These are phyloP conservation scores for Pseudogymnoascus sp. DNA, from an alignment of 2,329 filamentous ascomycete species.

Conservation along the genomic window DNA sequence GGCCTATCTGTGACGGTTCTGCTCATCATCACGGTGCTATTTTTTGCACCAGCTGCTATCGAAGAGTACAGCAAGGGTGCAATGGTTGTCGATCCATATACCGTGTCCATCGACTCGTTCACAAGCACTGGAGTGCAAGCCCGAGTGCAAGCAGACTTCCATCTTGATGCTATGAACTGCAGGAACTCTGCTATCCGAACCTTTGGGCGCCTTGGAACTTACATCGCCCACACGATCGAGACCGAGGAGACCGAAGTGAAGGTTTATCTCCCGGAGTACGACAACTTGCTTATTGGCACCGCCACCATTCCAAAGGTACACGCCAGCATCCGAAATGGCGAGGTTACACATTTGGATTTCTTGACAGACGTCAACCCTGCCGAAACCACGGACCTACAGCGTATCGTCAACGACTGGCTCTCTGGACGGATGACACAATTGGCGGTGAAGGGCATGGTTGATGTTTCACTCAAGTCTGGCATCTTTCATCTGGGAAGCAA, in stretches of 20 bases:
- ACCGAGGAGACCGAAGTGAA: constrained; percentile 64
- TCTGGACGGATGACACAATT: constrained; percentile 66
- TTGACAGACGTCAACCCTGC: constrained; percentile 69
- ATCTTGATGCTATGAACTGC: constrained; percentile 70
- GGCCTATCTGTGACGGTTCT: constrained; percentile 56
- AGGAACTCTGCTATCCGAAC: constrained; percentile 61
- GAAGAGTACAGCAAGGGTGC: constrained; percentile 83
- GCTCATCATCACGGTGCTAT: constrained; percentile 67
- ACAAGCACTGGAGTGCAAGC: constrained; percentile 70
- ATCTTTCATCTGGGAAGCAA: constrained; percentile 73
- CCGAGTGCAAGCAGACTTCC: constrained; percentile 73
- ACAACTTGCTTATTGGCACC: constrained; percentile 66
- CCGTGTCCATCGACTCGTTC: constrained; percentile 77
- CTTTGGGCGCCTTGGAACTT: constrained; percentile 70
- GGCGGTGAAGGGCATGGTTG: constrained; percentile 63
- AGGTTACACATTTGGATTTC: constrained; percentile 71
- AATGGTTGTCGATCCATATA: constrained; percentile 71
- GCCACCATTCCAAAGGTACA: constrained; percentile 68
- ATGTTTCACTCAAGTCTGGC: constrained; percentile 69
- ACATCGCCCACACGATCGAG: constrained; percentile 69
- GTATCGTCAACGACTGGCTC: constrained; percentile 81
- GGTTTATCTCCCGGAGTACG: constrained; percentile 77
- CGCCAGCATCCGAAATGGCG: constrained; percentile 69
- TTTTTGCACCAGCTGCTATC: constrained; percentile 71
- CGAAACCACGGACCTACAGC: constrained; percentile 66